These are phyloP conservation scores for Paramecium caudatum DNA, from an alignment of 73 alveolate species.

Conservation along the genomic window DNA sequence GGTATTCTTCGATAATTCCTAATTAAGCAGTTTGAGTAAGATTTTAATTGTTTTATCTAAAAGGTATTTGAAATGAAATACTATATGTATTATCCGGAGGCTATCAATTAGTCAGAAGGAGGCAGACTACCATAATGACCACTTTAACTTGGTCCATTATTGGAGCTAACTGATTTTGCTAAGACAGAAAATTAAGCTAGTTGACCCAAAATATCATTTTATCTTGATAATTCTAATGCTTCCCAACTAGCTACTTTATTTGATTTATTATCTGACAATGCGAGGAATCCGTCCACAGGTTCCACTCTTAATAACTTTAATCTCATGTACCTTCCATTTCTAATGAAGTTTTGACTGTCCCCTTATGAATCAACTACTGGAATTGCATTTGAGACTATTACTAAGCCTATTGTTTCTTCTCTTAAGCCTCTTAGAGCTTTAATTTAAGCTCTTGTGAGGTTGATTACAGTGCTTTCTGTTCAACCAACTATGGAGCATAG, in stretches of 20 bases:
- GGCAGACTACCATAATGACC: constrained; percentile 16
- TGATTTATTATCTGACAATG: constrained; percentile 48
- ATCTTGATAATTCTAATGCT: constrained; percentile 34
- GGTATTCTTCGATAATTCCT: constrained; percentile 15
- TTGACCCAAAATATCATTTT: constrained; percentile 31
- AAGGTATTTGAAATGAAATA: not conserved
- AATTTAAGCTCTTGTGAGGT: constrained; percentile 12
- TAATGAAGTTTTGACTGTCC: constrained; percentile 47
- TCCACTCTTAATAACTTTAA: constrained; percentile 54
- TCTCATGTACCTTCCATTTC: constrained; percentile 63
- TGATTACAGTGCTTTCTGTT: constrained; percentile 17
- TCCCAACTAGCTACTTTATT: constrained; percentile 64
- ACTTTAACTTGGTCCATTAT: constrained; percentile 34
- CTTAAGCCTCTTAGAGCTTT: not conserved
- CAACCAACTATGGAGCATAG: constrained; percentile 17
- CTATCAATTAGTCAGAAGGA: not conserved
- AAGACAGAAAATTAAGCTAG: constrained; percentile 35
- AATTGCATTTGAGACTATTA: not conserved
- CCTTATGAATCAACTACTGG: constrained; percentile 1
- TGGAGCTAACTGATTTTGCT: constrained; percentile 26
- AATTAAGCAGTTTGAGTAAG: constrained; percentile 30
- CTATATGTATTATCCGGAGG: constrained; percentile 5
- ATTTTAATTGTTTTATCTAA: constrained; percentile 18
- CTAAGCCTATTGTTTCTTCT: not conserved
- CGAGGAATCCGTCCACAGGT: constrained; percentile 66